Evolutionary conservation across 495 filamentous ascomycete species (phyloP), one percentile per base, ranked within the genome.

Genomic region (Haplographium delicatum): DNA sequence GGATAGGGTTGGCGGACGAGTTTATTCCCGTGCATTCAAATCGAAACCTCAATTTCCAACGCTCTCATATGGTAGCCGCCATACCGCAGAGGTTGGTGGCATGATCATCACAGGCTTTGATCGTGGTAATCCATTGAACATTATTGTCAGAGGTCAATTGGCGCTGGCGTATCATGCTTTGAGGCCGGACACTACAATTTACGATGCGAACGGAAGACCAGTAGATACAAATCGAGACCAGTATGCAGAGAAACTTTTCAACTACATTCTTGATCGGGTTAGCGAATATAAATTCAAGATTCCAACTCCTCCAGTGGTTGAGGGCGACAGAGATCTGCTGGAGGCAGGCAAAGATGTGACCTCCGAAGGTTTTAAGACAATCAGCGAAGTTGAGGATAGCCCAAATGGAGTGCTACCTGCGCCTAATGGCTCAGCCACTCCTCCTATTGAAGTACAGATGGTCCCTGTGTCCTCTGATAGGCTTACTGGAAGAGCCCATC

Each of bases 31-130:
- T 62, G 81, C 83, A 39, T 73, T 99, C 44, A 75, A 74, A 22
- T 61, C 69, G 25, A 60, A 50, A 24, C 65, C 71, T 6, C 16
- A 64, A 79, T 34, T 77, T 73, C 5, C 59, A 64, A 47, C 72
- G 69, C 33, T 74, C 73, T 48, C 68, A 72, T 53, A 62, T 31
- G 68, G 66, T 42, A 68, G 72, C 35, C 68, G 80, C n/a, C 86
- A 82, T 50, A 96, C 91, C 13, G 93, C 87, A 39, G 93, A 99
- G 62, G 87, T 96, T 78, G 93, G 93, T 30, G 93, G 94, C 15
- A 93, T 96, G 68, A 96, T 99, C 42, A 88, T 99, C 54, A 95
- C 93, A 24, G 93, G 93, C 2, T 99, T 96, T 60, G 89, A 96
- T 50, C 81, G 86, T 62, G 93, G 93, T 1, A 99, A 99, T 63